Conservation (phyloP, 768 basidiomycete genomes). For the Fistulinella prunicolor region DNA sequence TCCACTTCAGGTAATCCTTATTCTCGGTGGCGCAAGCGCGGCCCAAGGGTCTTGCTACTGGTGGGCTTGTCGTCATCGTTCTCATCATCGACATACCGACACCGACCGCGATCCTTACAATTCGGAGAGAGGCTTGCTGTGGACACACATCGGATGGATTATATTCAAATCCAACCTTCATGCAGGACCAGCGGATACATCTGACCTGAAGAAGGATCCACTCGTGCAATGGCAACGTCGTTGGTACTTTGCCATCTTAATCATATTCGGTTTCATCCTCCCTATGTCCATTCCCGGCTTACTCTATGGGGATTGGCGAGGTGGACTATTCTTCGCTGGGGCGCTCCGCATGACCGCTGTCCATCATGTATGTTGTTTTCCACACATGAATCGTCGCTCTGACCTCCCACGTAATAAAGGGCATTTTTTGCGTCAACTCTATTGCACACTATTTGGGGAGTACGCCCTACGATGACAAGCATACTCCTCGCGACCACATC, state of each 20-base stretch:
- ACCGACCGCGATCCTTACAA: constrained; percentile 86
- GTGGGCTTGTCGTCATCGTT: constrained; percentile 84
- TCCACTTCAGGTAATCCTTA: constrained; percentile 68
- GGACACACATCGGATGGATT: constrained; percentile 87
- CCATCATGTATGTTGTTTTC: constrained; percentile 63
- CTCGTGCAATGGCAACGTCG: constrained; percentile 78
- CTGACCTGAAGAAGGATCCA: constrained; percentile 66
- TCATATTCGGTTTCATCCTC: constrained; percentile 65
- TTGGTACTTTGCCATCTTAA: constrained; percentile 60
- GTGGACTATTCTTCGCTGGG: constrained; percentile 76
- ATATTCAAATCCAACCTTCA: constrained; percentile 69
- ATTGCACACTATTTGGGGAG: constrained; percentile 83
- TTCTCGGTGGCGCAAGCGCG: constrained; percentile 75
- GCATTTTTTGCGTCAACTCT: constrained; percentile 88
- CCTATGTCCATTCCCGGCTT: constrained; percentile 69
- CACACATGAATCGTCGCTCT: not conserved
- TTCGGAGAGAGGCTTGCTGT: constrained; percentile 70
- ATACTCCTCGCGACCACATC: constrained; percentile 75
- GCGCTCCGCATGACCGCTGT: constrained; percentile 68
- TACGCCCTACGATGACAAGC: constrained; percentile 77
- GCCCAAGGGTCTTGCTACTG: constrained; percentile 86
- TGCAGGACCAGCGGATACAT: constrained; percentile 68
- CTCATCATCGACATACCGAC: constrained; percentile 83
- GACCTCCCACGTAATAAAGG: constrained; percentile 37
- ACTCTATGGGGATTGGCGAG: constrained; percentile 72